Percentiles rank a stretch among this genome's conserved stretches.
Conservation (phyloP, 2,329 filamentous ascomycete genomes). For the Alternaria rosae region DNA sequence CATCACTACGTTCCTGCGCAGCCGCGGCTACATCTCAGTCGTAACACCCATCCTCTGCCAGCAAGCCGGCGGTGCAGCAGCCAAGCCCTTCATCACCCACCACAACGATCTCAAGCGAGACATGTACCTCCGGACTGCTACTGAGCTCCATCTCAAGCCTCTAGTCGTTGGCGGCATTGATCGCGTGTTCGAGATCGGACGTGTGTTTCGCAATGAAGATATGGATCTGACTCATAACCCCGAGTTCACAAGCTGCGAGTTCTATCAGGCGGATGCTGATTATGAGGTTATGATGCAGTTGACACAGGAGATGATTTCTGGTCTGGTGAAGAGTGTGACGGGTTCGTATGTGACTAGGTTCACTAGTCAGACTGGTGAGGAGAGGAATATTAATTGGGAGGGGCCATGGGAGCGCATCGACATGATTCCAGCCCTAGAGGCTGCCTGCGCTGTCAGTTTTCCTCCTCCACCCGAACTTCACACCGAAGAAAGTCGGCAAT, state of each 20-base stretch:
- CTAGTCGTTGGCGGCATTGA: conserved; percentile 91
- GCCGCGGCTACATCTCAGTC: conserved; percentile 88
- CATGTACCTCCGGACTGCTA: conserved; percentile 92
- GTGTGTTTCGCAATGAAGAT: conserved; percentile 93
- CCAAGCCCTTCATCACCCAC: conserved; percentile 91
- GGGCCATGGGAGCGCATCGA: conserved; percentile 91
- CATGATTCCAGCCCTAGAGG: conserved; percentile 94
- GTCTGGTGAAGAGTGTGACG: conserved; percentile 86
- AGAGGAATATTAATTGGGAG: conserved; percentile 93
- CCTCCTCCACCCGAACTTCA: conserved; percentile 88
- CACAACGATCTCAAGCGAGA: conserved; percentile 97
- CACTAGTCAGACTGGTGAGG: conserved; percentile 84
- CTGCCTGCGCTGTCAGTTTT: conserved; percentile 91
- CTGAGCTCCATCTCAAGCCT: conserved; percentile 97
- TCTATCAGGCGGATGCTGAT: conserved; percentile 77
- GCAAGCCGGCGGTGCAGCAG: conserved; percentile 94
- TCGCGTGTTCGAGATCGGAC: conserved; percentile 93
- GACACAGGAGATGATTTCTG: conserved; percentile 91
- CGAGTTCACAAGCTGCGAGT: conserved; percentile 97
- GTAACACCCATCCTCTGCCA: conserved; percentile 96
- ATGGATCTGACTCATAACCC: conserved; percentile 95
- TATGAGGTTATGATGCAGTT: conserved; percentile 87
- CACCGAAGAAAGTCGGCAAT: conserved; percentile 85
- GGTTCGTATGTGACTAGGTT: conserved; percentile 86
- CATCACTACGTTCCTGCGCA: conserved; percentile 87